phyloP scores from a whole-genome alignment of 75 land plant genomes.

The Pinus tabuliformis region DNA sequence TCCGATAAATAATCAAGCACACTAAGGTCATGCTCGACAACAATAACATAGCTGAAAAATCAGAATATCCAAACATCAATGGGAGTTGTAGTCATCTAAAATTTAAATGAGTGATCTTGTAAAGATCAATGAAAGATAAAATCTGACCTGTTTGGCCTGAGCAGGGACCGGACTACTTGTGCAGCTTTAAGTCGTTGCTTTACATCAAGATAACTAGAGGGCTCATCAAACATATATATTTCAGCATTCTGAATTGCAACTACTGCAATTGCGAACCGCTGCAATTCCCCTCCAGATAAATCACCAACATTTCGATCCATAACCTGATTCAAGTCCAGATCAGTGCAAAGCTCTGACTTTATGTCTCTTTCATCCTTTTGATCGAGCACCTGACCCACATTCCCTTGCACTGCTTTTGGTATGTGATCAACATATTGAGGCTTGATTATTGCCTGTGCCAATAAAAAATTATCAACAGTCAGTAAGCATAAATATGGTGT shows the following conservation, averaged over 20 bases:
- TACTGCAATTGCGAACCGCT: slow-evolving; percentile 58
- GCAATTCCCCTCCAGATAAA: slow-evolving; percentile 50
- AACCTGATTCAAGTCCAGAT: slow-evolving; percentile 95
- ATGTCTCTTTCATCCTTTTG: slow-evolving; percentile 93
- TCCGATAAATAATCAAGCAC: slow-evolving; percentile 55
- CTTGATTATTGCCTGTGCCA: slow-evolving; percentile 91
- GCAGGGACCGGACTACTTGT: slow-evolving; percentile 47
- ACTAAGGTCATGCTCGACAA: slow-evolving; percentile 59
- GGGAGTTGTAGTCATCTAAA: no score
- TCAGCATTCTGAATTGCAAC: slow-evolving; percentile 58
- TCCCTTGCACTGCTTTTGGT: slow-evolving; percentile 98
- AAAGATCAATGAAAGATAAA: background rate
- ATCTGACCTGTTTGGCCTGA: slow-evolving; percentile 39
- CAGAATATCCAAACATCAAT: background rate
- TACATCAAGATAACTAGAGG: slow-evolving; percentile 54
- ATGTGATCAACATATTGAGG: slow-evolving; percentile 99
- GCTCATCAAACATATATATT: slow-evolving; percentile 63
- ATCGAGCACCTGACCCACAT: slow-evolving; percentile 92
- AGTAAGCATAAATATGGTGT: background rate
- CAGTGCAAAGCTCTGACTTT: slow-evolving; percentile 70
- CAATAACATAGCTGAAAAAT: slow-evolving; percentile 45
- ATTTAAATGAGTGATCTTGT: no score
- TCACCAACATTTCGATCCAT: slow-evolving; percentile 81
- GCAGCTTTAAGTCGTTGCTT: slow-evolving; percentile 55
- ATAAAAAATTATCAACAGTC: background rate